Evolutionary conservation across 345 rosid species (phyloP).

Genomic region (Syzygium aqueum): DNA sequence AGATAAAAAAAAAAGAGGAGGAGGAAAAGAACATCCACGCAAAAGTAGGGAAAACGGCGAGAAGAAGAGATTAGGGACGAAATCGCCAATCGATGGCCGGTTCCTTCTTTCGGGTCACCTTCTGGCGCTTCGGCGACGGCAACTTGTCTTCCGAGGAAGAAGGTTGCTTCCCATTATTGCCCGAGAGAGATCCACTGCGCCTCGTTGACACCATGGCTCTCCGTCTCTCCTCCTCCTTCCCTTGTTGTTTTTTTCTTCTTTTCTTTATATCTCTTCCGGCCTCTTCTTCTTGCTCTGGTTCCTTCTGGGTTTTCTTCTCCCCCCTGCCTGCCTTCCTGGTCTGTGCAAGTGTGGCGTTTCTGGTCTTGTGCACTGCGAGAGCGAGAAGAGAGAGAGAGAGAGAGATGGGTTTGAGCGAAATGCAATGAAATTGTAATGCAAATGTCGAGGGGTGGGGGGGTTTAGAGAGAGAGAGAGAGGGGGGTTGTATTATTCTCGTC

Average conservation of each 20-base stretch:
- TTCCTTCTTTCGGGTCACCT: constrained; percentile 26
- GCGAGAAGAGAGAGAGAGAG: background rate
- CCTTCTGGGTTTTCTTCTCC: no score
- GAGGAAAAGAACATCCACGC: background rate
- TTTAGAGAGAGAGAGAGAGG: background rate
- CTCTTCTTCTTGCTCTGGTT: constrained; percentile 3
- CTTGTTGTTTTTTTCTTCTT: background rate
- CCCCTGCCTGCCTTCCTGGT: background rate
- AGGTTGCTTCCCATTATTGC: constrained; percentile 52
- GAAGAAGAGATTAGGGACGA: background rate
- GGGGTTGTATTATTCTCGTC: background rate
- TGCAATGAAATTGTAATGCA: background rate
- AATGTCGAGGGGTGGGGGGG: background rate
- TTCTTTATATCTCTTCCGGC: background rate
- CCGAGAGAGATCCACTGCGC: constrained; percentile 77
- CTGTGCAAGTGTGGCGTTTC: background rate
- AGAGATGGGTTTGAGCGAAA: background rate
- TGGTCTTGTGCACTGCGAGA: background rate
- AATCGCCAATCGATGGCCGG: background rate
- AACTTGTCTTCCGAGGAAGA: constrained; percentile 55
- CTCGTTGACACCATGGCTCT: constrained; percentile 84
- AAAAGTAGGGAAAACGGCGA: background rate
- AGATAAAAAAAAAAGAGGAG: background rate
- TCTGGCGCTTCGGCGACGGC: constrained; percentile 65
- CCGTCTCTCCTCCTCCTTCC: constrained; percentile 7